These are phyloP conservation scores for Ceratobasidium sp. DNA, from an alignment of 1,284 basidiomycete genomes.

Conservation along the genomic window DNA sequence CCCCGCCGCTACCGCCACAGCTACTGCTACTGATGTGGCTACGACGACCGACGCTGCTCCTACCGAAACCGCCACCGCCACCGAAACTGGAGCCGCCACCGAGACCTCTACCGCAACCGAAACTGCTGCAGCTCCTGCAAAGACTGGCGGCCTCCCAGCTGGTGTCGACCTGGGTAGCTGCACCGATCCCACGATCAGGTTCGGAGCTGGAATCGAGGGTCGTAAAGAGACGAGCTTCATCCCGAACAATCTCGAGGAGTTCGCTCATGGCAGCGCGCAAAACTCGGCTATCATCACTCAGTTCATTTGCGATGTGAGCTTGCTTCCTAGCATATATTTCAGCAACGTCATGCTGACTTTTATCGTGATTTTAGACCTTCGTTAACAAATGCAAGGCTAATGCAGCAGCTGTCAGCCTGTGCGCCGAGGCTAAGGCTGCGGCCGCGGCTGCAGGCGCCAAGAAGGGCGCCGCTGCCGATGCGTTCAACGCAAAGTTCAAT, in stretches of 20 bases:
- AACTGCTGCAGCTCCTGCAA: not conserved
- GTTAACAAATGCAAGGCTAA: slow-evolving; percentile 45
- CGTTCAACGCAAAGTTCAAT: slow-evolving; percentile 37
- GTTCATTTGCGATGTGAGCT: slow-evolving; percentile 43
- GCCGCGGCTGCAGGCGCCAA: slow-evolving; percentile 43
- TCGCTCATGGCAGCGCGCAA: slow-evolving; percentile 42
- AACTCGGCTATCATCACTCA: slow-evolving; percentile 38
- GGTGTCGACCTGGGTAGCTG: slow-evolving; percentile 57
- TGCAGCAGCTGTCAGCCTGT: slow-evolving; percentile 40
- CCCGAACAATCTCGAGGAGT: slow-evolving; percentile 45
- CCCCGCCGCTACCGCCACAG: not conserved
- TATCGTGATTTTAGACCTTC: slow-evolving; percentile 45
- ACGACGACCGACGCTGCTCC: not conserved
- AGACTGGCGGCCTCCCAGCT: not conserved
- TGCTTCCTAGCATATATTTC: not conserved
- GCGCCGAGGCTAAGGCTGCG: slow-evolving; percentile 42
- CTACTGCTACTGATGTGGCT: not conserved
- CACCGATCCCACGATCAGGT: slow-evolving; percentile 53
- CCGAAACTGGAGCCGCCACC: not conserved
- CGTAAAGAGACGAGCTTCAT: slow-evolving; percentile 45
- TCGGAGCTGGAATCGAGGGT: slow-evolving; percentile 44
- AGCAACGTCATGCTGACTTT: not conserved
- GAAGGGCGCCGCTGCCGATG: slow-evolving; percentile 39
- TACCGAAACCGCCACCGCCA: not conserved
- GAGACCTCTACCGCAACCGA: not conserved